These are phyloP conservation scores for Trebouxia gelatinosa DNA, from an alignment of 163 green algal genomes.

Conservation along the genomic window DNA sequence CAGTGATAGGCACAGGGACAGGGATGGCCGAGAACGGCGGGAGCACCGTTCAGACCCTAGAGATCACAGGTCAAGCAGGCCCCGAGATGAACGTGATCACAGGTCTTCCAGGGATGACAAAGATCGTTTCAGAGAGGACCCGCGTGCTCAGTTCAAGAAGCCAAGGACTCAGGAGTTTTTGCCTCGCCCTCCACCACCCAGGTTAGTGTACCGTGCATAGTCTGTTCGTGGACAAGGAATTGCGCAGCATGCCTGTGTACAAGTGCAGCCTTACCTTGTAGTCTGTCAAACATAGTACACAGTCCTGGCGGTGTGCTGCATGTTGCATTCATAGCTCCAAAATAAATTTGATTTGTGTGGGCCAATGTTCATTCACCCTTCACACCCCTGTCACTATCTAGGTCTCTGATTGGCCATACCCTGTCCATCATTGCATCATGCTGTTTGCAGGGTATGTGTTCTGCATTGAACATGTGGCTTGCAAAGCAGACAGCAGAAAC, in stretches of 20 bases:
- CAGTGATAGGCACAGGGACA: slow-evolving; percentile 26
- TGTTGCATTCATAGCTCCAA: no score
- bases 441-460: slow-evolving; percentile 25
- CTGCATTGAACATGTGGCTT: slow-evolving; percentile 14
- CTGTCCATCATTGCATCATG: slow-evolving; percentile 29
- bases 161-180: slow-evolving; percentile 14
- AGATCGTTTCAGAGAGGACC: slow-evolving; percentile 4
- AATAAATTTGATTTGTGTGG: no score
- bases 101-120: slow-evolving; percentile 14
- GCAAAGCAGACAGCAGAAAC: neutral
- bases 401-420: no score
- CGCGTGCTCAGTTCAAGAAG: neutral
- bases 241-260: neutral
- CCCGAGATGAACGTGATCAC: slow-evolving; percentile 11
- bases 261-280: neutral
- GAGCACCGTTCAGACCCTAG: neutral
- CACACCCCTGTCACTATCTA: no score
- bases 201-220: no score
- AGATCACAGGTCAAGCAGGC: slow-evolving; percentile 15
- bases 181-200: neutral
- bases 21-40: slow-evolving; percentile 7
- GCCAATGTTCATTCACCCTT: no score
- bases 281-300: neutral
- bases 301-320: neutral
- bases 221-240: no score